Base-by-base conservation (phyloP, 331 rosid species). In the Telfairia occidentalis region DNA sequence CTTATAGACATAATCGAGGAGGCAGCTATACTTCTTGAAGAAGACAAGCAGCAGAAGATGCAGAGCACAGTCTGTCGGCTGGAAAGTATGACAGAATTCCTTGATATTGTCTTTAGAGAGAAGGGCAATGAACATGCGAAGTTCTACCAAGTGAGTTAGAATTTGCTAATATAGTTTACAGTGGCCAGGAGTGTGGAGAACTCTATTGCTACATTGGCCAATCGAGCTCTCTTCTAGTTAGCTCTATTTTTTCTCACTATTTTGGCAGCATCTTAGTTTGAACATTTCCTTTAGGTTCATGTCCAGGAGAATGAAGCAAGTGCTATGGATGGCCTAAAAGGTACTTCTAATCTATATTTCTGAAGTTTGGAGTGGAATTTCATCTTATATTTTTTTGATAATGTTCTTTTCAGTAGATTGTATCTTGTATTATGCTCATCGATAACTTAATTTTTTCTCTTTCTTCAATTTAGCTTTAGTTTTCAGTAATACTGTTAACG, bases 21-120 rank as follows among this genome's bases (percentile, higher is more conserved):
- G 1, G 97, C 97, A 78, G 83, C 86, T 48, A 66, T 76, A 75
- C 97, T 94, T 85, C 71, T 94, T 59, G 95, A 94, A 84, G 98
- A 89, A 89, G 85, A 89, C 24, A 89, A 78, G 85, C 91, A 93
- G 82, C 76, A 83, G 76, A 89, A 88, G 77, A 80, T 84, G n/a
- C 84, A 84, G 63, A 82, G 73, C 75, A 83, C 81, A 8, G 50
- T 82, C 83, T 89, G 94, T 84, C 84, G 98, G 78, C 89, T 94
- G 82, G 91, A 91, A 79, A 88, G 71, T 75, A 73, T 94, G 67
- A 43, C 80, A 63, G 89, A 89, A 43, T 82, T 94, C 79, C 89
- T 94, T 70, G 84, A 82, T 60, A 78, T 80, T 54, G 61, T 91
- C 73, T 94, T 91, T 78, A 88, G 89, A 83, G 89, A 81, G 49